A percentile compares a stretch with the other conserved stretches of the same genome.
Evolutionary conservation across 495 filamentous ascomycete genomes (phyloP).

Genomic region (Aspergillus diversus): DNA sequence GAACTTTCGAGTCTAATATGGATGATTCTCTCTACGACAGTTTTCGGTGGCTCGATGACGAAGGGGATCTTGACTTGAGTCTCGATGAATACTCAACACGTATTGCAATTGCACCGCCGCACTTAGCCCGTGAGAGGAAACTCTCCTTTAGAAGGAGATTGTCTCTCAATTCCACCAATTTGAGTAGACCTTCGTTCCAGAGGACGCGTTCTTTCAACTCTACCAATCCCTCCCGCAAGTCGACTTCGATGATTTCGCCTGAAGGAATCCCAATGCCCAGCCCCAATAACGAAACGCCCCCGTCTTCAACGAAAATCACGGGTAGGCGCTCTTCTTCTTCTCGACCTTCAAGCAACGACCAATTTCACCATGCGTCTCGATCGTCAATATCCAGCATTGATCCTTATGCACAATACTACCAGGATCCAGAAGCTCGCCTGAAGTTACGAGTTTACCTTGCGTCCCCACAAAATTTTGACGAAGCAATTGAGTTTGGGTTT

Average conservation of each 20-base stretch:
- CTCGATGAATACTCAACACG: conserved; percentile 58
- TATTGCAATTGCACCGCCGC: conserved; percentile 34
- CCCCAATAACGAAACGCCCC: conserved; percentile 21
- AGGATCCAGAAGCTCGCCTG: conserved; percentile 85
- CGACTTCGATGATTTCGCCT: conserved; percentile 20
- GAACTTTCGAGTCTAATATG: conserved; percentile 41
- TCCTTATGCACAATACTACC: conserved; percentile 78
- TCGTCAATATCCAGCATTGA: conserved; percentile 65
- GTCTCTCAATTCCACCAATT: conserved; percentile 40
- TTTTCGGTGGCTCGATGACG: conserved; percentile 81
- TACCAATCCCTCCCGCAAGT: conserved; percentile 25
- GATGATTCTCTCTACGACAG: conserved; percentile 63
- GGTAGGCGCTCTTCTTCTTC: conserved; percentile 47
- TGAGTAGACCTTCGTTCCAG: conserved; percentile 47
- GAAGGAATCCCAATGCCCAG: conserved; percentile 24
- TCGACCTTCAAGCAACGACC: conserved; percentile 33
- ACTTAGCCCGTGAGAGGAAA: conserved; percentile 21
- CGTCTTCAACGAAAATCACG: conserved; percentile 37
- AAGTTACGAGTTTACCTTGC: conserved; percentile 87
- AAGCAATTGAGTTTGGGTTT: conserved; percentile 92
- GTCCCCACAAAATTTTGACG: conserved; percentile 93
- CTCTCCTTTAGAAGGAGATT: conserved; percentile 54
- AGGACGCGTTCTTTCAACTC: conserved; percentile 51
- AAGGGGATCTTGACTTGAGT: conserved; percentile 72
- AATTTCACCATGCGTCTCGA: conserved; percentile 31